Conservation (phyloP, 257 asterid species). For the Jacaranda copaia region DNA sequence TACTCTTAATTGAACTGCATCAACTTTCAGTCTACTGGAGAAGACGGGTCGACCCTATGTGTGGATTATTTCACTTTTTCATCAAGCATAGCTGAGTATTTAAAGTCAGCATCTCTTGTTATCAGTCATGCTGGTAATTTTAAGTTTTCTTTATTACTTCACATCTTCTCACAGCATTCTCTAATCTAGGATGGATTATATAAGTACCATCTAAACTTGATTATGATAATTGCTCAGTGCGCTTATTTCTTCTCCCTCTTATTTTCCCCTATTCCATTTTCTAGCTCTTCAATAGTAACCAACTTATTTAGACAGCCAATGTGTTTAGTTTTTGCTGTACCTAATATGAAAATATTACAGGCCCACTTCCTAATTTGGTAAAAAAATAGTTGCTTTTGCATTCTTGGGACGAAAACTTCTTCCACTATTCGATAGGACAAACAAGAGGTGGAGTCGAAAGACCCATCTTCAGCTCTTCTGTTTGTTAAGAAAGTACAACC, state of each 20-base stretch:
- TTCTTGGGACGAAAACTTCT: neutral
- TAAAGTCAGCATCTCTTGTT: conserved; percentile 89
- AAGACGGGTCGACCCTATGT: conserved; percentile 53
- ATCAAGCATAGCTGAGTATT: conserved; percentile 83
- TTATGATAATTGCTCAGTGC: too few relatives aligned
- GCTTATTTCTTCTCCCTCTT: neutral
- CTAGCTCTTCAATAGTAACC: neutral
- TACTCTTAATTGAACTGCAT: neutral
- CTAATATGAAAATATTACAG: too few relatives aligned
- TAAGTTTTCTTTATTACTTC: neutral
- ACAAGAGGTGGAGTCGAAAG: neutral
- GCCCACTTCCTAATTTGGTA: too few relatives aligned
- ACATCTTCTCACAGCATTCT: neutral
- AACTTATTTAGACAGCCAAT: neutral
- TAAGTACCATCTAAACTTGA: too few relatives aligned
- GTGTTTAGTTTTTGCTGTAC: too few relatives aligned
- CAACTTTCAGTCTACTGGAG: conserved; percentile 68
- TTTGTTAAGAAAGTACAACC: neutral
- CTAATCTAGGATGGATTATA: too few relatives aligned
- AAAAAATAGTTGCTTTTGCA: neutral
- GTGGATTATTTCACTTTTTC: conserved; percentile 89
- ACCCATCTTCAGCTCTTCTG: neutral
- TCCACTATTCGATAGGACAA: neutral
- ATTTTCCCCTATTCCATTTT: too few relatives aligned
- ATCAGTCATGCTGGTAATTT: conserved; percentile 89